A percentile compares a stretch with the other conserved stretches of the same genome.
Evolutionary conservation across 768 basidiomycete species (phyloP).

Genomic region (Lentinula edodes): DNA sequence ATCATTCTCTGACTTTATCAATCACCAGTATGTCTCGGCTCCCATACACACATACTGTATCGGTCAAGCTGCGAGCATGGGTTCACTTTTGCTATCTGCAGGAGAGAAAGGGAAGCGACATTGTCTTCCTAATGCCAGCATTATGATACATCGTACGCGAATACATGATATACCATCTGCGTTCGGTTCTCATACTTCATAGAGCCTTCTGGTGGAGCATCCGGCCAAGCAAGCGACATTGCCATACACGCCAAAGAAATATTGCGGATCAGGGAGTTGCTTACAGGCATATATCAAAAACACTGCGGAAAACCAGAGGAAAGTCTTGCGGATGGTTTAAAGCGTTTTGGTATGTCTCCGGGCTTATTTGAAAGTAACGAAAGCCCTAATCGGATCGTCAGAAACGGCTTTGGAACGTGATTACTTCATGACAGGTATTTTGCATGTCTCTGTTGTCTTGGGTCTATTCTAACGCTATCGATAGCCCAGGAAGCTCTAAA

Average conservation of each 20-base stretch:
- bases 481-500: slow-evolving; percentile 80
- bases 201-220: slow-evolving; percentile 97
- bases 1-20: slow-evolving; percentile 4
- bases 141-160: slow-evolving; percentile 94
- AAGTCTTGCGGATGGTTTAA: slow-evolving; percentile 52
- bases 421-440: slow-evolving; percentile 81
- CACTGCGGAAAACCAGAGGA: slow-evolving; percentile 76
- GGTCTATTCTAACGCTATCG: slow-evolving; percentile 10
- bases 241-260: slow-evolving; percentile 98
- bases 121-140: slow-evolving; percentile 87
- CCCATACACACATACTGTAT: slow-evolving; percentile 97
- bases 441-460: slow-evolving; percentile 13
- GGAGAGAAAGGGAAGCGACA: slow-evolving; percentile 90
- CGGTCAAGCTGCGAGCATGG: slow-evolving; percentile 96
- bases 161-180: slow-evolving; percentile 7
- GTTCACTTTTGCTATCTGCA: slow-evolving; percentile 85
- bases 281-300: slow-evolving; percentile 85
- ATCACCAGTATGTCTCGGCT: slow-evolving; percentile 71
- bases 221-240: slow-evolving; percentile 94
- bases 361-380: slow-evolving; percentile 7
- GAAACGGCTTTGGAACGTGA: slow-evolving; percentile 90
- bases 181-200: slow-evolving; percentile 13
- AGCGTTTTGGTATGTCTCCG: slow-evolving; percentile 66
- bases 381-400: slow-evolving; percentile 25
- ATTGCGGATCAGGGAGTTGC: slow-evolving; percentile 73